Percentiles rank a stretch among this genome's conserved stretches.
These are phyloP conservation scores for Aquanectria penicillioides DNA, from an alignment of 2,329 filamentous ascomycete genomes.

Conservation along the genomic window DNA sequence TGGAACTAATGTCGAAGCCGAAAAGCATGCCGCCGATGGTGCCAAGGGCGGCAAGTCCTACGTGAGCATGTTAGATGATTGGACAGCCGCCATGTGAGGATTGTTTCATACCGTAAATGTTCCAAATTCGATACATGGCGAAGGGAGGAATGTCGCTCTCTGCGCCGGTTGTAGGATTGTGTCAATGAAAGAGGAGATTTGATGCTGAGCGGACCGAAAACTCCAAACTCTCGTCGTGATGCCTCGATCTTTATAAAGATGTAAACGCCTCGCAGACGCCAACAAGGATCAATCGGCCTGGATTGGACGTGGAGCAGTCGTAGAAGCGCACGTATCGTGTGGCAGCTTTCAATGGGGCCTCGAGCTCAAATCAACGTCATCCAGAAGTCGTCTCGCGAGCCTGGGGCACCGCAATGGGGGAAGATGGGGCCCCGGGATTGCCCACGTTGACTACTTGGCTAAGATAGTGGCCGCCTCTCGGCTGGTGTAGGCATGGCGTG, in stretches of 20 bases:
- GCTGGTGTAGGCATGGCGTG: slow-evolving; percentile 19
- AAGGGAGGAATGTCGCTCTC: background rate
- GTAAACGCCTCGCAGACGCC: slow-evolving; percentile 1
- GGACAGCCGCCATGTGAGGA: background rate
- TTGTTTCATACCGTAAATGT: slow-evolving; percentile 47
- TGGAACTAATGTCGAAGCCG: slow-evolving; percentile 67
- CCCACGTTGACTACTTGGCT: slow-evolving; percentile 14
- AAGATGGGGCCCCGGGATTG: slow-evolving; percentile 38
- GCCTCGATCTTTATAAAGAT: slow-evolving; percentile 33
- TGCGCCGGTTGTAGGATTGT: background rate
- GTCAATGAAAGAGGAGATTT: slow-evolving; percentile 3
- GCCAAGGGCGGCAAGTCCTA: slow-evolving; percentile 51
- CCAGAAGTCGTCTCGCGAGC: slow-evolving; percentile 12
- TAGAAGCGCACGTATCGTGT: slow-evolving; percentile 43
- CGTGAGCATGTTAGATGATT: slow-evolving; percentile 19
- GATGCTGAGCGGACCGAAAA: slow-evolving; percentile 14
- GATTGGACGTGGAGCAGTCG: slow-evolving; percentile 28
- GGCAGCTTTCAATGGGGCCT: slow-evolving; percentile 30
- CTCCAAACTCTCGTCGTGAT: background rate
- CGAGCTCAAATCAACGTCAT: slow-evolving; percentile 32
- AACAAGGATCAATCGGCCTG: slow-evolving; percentile 16
- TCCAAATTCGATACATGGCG: slow-evolving; percentile 49
- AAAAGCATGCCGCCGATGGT: slow-evolving; percentile 58
- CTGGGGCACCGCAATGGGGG: slow-evolving; percentile 18
- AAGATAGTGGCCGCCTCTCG: slow-evolving; percentile 13